Conservation (phyloP, 2,329 filamentous ascomycete species). For the Microsporum canis region DNA sequence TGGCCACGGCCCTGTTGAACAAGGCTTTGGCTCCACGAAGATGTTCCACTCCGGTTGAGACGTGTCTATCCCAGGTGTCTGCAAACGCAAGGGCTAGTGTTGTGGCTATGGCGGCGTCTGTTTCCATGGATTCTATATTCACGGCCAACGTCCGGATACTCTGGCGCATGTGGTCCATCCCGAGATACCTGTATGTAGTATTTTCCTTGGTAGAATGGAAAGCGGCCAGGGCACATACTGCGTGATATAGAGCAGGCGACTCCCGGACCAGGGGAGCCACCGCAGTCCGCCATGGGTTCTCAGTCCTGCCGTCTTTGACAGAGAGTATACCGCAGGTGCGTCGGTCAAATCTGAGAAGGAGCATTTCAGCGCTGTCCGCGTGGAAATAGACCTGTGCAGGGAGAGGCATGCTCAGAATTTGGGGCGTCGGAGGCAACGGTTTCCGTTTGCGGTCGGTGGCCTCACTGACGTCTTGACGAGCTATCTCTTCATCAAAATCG, state of each 20-base stretch:
- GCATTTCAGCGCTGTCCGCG: slow-evolving; percentile 47
- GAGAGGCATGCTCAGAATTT: neutral
- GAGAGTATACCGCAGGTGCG: slow-evolving; percentile 60
- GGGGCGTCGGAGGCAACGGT: neutral
- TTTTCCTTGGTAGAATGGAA: slow-evolving; percentile 54
- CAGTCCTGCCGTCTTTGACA: slow-evolving; percentile 55
- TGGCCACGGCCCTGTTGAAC: slow-evolving; percentile 47
- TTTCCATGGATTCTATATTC: slow-evolving; percentile 51
- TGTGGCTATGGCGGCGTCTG: slow-evolving; percentile 57
- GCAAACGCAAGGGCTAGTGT: slow-evolving; percentile 57
- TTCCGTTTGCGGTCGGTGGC: neutral
- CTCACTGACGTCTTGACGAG: slow-evolving; percentile 22
- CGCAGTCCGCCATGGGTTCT: slow-evolving; percentile 61
- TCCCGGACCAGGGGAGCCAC: slow-evolving; percentile 57
- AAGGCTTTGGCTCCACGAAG: slow-evolving; percentile 55
- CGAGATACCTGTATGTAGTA: slow-evolving; percentile 47
- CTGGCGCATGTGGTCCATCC: slow-evolving; percentile 57
- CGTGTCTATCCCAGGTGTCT: slow-evolving; percentile 60
- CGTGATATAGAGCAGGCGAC: slow-evolving; percentile 56
- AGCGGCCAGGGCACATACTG: slow-evolving; percentile 56
- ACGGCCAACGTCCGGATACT: slow-evolving; percentile 50
- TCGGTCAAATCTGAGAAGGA: slow-evolving; percentile 52
- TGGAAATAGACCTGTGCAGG: slow-evolving; percentile 26
- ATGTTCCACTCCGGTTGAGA: slow-evolving; percentile 57
- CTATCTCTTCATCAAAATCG: slow-evolving; percentile 45